These are phyloP conservation scores for Scutellaria baicalensis DNA, from an alignment of 257 asterid species.

Conservation along the genomic window DNA sequence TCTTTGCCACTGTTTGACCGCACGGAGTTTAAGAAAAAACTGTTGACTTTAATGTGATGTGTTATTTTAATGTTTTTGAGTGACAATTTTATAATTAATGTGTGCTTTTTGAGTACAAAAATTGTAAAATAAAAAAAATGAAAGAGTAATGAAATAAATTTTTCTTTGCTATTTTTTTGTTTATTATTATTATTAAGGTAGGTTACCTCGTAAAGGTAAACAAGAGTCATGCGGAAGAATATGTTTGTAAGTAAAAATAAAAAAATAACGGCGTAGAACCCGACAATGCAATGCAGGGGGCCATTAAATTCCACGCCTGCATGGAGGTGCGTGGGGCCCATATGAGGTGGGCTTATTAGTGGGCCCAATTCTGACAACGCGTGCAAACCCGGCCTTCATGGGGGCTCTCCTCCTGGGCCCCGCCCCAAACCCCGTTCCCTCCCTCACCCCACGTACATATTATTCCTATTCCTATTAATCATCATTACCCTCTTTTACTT, in stretches of 20 bases:
- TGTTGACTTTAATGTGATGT: too few species aligned
- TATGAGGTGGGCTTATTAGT: neutral
- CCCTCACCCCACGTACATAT: conserved; percentile 3
- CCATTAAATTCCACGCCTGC: conserved; percentile 66
- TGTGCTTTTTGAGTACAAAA: too few species aligned
- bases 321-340: conserved; percentile 25
- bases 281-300: conserved; percentile 23
- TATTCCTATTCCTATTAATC: conserved; percentile 17
- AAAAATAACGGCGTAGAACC: conserved; percentile 30
- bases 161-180: too few species aligned
- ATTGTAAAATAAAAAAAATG: too few species aligned
- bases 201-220: conserved; percentile 15
- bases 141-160: too few species aligned
- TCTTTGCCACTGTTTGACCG: too few species aligned
- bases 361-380: conserved; percentile 57
- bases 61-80: too few species aligned
- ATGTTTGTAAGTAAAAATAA: neutral
- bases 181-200: too few species aligned
- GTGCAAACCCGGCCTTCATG: conserved; percentile 37
- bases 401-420: conserved; percentile 9
- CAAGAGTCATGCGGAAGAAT: conserved; percentile 9
- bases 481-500: conserved; percentile 25
- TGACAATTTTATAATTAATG: too few species aligned
- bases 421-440: neutral
- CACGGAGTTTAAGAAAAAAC: too few species aligned